Conservation (phyloP, 495 filamentous ascomycete genomes). For the Jackrogersella minutella region DNA sequence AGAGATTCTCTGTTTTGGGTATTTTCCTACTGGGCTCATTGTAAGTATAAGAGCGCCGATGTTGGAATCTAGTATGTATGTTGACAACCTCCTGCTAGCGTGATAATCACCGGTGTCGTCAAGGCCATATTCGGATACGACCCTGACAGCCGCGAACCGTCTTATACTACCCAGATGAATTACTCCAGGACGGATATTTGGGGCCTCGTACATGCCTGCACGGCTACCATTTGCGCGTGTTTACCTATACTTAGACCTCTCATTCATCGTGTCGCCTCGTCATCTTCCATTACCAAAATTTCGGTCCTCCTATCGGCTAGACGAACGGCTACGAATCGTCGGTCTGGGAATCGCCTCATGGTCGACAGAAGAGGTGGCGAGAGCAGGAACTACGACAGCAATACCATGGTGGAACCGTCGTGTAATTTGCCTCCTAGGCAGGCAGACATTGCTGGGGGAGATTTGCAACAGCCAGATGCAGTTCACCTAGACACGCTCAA, state of each 20-base stretch:
- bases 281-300: conserved; percentile 5
- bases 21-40: conserved; percentile 48
- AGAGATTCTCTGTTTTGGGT: conserved; percentile 37
- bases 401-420: background rate
- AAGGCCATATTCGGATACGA: conserved; percentile 20
- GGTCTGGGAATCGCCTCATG: background rate
- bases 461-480: background rate
- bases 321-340: background rate
- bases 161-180: no score
- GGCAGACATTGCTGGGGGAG: background rate
- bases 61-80: background rate
- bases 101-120: conserved; percentile 21
- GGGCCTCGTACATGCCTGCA: conserved; percentile 18
- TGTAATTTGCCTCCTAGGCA: background rate
- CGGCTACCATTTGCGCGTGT: conserved; percentile 26
- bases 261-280: background rate
- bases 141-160: conserved; percentile 2
- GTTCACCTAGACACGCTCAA: background rate
- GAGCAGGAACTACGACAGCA: background rate
- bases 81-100: conserved; percentile 5
- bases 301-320: background rate
- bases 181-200: conserved; percentile 20
- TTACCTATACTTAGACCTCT: conserved; percentile 31
- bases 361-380: background rate
- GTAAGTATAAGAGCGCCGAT: conserved; percentile 26